phyloP scores from a whole-genome alignment of 176 grass and related monocot genomes.

The Eleusine coracana region DNA sequence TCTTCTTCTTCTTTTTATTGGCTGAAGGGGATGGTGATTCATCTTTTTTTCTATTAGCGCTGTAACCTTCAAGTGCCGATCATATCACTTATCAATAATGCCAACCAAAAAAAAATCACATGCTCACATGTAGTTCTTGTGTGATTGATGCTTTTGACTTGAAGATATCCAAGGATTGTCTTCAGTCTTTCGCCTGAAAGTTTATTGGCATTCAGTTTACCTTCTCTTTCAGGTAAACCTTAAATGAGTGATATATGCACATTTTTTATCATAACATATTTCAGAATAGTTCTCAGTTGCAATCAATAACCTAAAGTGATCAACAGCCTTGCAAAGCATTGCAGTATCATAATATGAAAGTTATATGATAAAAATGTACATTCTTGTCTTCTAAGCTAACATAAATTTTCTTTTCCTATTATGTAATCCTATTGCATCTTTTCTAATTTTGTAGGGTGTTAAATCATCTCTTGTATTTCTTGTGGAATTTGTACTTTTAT shows the following conservation, averaged over 20 bases:
- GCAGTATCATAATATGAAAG: background rate
- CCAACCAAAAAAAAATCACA: background rate
- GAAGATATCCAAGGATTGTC: background rate
- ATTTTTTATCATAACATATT: background rate
- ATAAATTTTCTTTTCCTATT: background rate
- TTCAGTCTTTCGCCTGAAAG: background rate
- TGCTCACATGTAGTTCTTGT: background rate
- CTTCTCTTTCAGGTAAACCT: background rate
- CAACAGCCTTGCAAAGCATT: background rate
- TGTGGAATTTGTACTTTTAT: background rate
- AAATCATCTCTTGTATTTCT: background rate
- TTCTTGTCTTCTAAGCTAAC: background rate
- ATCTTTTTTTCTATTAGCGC: background rate
- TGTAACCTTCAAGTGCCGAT: background rate
- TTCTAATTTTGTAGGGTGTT: background rate
- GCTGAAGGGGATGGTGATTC: background rate
- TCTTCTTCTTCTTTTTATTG: background rate
- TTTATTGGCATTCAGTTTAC: background rate
- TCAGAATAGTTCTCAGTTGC: background rate
- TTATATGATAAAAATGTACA: background rate
- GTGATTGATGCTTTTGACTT: background rate
- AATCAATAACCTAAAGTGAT: background rate
- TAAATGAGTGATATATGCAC: background rate
- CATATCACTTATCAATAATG: slow-evolving; percentile 22
- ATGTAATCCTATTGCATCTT: background rate